Percentiles rank a stretch among this genome's conserved stretches.
Evolutionary conservation across 164 flowering plant species (phyloP).

Genomic region (Macadamia tetraphylla): DNA sequence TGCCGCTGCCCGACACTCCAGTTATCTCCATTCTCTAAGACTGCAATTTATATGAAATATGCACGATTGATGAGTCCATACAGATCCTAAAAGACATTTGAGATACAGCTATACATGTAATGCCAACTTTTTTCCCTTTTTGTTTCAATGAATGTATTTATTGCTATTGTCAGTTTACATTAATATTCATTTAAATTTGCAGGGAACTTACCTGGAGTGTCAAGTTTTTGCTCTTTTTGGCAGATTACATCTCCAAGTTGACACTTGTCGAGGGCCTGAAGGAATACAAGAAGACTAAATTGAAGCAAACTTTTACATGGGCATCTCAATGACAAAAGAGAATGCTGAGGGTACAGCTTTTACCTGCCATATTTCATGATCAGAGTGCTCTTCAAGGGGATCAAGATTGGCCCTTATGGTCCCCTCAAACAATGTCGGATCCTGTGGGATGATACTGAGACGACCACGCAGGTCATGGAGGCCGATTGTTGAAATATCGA

Average conservation of each 20-base stretch:
- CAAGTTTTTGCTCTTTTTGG: conserved; percentile 56
- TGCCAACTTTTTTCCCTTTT: neutral
- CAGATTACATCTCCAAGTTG: conserved; percentile 63
- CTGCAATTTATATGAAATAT: conserved; percentile 6
- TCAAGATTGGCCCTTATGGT: conserved; percentile 71
- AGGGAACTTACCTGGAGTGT: conserved; percentile 50
- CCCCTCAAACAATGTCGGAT: conserved; percentile 68
- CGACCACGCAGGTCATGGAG: conserved; percentile 71
- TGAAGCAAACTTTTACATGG: neutral
- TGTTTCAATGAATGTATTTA: neutral
- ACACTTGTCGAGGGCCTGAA: conserved; percentile 72
- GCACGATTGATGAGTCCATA: neutral
- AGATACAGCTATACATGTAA: neutral
- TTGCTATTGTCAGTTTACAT: neutral
- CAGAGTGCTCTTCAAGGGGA: conserved; percentile 65
- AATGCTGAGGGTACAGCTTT: neutral
- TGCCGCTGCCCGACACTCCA: conserved; percentile 67
- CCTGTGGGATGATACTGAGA: conserved; percentile 72
- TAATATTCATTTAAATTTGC: neutral
- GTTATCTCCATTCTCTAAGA: conserved; percentile 52
- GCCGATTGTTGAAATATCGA: conserved; percentile 62
- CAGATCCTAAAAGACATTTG: neutral
- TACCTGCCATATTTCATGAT: conserved; percentile 69
- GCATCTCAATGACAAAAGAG: neutral
- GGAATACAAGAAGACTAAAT: neutral